A percentile compares a stretch with the other conserved stretches of the same genome.
These are phyloP conservation scores for Mycena galopus DNA, from an alignment of 768 basidiomycete genomes.

Conservation along the genomic window DNA sequence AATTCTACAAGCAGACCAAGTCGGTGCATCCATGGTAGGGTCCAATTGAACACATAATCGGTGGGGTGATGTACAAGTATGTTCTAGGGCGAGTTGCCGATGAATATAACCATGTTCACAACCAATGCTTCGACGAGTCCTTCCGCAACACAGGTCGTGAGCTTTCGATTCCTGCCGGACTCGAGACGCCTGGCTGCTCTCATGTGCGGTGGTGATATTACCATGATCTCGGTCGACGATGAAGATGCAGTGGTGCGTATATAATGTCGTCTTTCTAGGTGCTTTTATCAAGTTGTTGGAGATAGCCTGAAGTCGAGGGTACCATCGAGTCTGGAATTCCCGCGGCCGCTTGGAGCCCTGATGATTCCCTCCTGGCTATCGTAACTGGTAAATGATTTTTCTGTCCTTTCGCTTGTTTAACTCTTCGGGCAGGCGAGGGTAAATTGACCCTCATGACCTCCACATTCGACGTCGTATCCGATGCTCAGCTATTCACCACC, in stretches of 20 bases:
- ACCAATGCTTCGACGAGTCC: slow-evolving; percentile 44
- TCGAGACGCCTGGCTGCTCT: slow-evolving; percentile 74
- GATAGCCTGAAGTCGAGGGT: slow-evolving; percentile 85
- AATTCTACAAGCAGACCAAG: slow-evolving; percentile 41
- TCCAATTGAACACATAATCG: not conserved
- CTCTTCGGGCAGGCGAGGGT: slow-evolving; percentile 64
- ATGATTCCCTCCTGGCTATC: slow-evolving; percentile 87
- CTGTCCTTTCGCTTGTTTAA: slow-evolving; percentile 24
- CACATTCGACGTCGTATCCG: slow-evolving; percentile 89
- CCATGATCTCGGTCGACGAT: slow-evolving; percentile 70
- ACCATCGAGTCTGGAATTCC: slow-evolving; percentile 87
- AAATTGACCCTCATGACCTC: slow-evolving; percentile 92
- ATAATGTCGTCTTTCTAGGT: not conserved
- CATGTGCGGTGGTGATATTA: slow-evolving; percentile 87
- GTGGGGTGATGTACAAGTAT: not conserved
- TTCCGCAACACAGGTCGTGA: slow-evolving; percentile 62
- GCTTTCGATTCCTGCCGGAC: slow-evolving; percentile 80
- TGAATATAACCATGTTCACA: slow-evolving; percentile 54
- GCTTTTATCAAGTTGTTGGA: slow-evolving; percentile 36
- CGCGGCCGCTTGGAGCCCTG: slow-evolving; percentile 91
- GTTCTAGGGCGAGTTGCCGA: slow-evolving; percentile 33
- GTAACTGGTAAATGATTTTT: slow-evolving; percentile 67
- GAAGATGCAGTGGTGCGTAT: slow-evolving; percentile 58
- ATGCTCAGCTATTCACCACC: slow-evolving; percentile 74
- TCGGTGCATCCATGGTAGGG: slow-evolving; percentile 38